Conservation (phyloP, 129 eudicot genomes). For the Gnaphalium uliginosum region DNA sequence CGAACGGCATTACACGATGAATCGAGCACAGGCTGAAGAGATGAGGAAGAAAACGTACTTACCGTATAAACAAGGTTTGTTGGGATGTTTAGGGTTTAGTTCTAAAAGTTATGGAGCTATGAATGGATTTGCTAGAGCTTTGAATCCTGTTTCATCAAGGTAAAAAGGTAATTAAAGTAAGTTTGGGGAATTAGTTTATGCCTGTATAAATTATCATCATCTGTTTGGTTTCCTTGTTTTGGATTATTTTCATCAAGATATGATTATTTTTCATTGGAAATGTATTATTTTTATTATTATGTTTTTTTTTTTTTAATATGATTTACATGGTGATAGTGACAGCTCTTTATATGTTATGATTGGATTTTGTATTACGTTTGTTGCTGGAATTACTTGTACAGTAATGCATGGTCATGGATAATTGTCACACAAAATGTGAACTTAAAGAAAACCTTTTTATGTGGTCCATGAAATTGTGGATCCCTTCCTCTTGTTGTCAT, state of each 20-base stretch:
- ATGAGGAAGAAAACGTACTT: slow-evolving; percentile 85
- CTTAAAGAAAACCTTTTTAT: not conserved
- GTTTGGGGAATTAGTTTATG: too few relatives aligned
- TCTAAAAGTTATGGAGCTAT: slow-evolving; percentile 83
- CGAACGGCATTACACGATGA: slow-evolving; percentile 68
- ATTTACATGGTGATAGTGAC: slow-evolving; percentile 26
- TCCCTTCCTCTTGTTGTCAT: slow-evolving; percentile 26
- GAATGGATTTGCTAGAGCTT: slow-evolving; percentile 74
- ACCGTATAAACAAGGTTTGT: slow-evolving; percentile 82
- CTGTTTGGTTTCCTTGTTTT: not conserved
- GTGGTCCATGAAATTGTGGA: slow-evolving; percentile 2
- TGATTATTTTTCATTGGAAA: not conserved
- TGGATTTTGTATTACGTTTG: slow-evolving; percentile 22
- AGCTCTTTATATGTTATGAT: slow-evolving; percentile 35
- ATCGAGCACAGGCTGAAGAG: slow-evolving; percentile 85
- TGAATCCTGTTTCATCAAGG: slow-evolving; percentile 76
- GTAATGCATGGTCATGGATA: not conserved
- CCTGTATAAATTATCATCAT: slow-evolving; percentile 34
- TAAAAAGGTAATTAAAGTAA: slow-evolving; percentile 23
- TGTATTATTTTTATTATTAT: too few relatives aligned
- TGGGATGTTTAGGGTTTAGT: slow-evolving; percentile 85
- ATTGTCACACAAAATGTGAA: slow-evolving; percentile 10
- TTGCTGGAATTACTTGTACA: not conserved
- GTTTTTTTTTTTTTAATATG: too few relatives aligned
- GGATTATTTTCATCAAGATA: too few relatives aligned